Conservation (phyloP, 2,329 filamentous ascomycete genomes). For the Talaromyces atroroseus region DNA sequence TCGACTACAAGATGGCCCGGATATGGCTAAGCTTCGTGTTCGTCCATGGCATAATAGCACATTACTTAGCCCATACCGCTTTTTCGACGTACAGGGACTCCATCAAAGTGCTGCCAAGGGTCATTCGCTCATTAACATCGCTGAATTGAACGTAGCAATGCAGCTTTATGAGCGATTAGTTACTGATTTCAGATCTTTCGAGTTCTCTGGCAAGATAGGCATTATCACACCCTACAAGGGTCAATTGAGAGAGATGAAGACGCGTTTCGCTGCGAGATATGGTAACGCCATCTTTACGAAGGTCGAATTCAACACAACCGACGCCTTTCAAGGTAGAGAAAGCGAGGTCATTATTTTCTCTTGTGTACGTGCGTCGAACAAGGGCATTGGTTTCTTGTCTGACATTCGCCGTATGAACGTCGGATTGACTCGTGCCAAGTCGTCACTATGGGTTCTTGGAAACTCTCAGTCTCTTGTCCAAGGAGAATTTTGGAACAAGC, state of each 20-base stretch:
- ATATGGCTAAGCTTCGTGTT: conserved; percentile 70
- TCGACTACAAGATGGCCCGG: conserved; percentile 72
- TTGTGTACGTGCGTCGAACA: conserved; percentile 88
- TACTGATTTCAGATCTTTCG: conserved; percentile 61
- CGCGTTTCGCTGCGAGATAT: conserved; percentile 66
- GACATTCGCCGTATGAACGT: conserved; percentile 99
- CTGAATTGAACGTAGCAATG: conserved; percentile 81
- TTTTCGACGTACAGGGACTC: conserved; percentile 90
- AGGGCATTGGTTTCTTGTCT: conserved; percentile 94
- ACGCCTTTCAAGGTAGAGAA: conserved; percentile 95
- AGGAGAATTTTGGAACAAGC: conserved; percentile 82
- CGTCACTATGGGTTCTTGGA: conserved; percentile 91
- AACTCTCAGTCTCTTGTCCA: conserved; percentile 81
- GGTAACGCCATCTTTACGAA: conserved; percentile 68
- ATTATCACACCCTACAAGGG: conserved; percentile 98
- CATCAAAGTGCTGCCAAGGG: conserved; percentile 76
- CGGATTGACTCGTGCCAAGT: conserved; percentile 92
- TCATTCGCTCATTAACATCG: conserved; percentile 83
- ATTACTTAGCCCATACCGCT: conserved; percentile 85
- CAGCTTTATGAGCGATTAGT: conserved; percentile 75
- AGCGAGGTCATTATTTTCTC: conserved; percentile 99
- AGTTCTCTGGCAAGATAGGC: conserved; percentile 79
- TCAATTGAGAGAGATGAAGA: conserved; percentile 74
- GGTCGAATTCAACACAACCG: conserved; percentile 97
- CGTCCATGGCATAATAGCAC: conserved; percentile 80